These are phyloP conservation scores for Fistulifera solaris DNA, from an alignment of 108 stramenopile species.

Conservation along the genomic window DNA sequence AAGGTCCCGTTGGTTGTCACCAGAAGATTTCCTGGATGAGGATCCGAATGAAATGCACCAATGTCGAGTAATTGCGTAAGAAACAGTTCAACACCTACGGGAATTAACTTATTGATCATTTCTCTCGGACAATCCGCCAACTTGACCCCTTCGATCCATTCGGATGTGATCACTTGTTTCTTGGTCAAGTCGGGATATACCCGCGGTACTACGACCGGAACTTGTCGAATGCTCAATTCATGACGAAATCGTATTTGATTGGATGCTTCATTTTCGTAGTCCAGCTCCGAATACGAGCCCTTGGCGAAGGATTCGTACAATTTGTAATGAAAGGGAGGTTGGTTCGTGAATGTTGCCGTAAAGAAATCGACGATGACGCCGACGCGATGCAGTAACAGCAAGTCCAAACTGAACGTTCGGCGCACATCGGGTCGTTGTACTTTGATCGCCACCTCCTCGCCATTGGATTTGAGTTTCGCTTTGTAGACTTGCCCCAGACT, in stretches of 20 bases:
- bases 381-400: conserved; percentile 53
- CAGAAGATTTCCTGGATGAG: conserved; percentile 63
- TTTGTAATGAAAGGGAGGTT: conserved; percentile 34
- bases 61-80: conserved; percentile 79
- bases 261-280: conserved; percentile 87
- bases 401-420: conserved; percentile 63
- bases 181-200: conserved; percentile 78
- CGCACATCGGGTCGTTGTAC: conserved; percentile 81
- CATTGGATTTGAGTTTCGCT: conserved; percentile 20
- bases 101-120: conserved; percentile 60
- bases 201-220: conserved; percentile 43
- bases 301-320: conserved; percentile 35
- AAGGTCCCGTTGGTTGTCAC: conserved; percentile 47
- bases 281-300: conserved; percentile 83
- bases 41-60: conserved; percentile 79
- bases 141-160: conserved; percentile 86
- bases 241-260: conserved; percentile 78
- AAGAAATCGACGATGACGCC: conserved; percentile 49
- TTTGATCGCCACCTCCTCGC: conserved; percentile 69
- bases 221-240: conserved; percentile 34
- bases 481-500: conserved; percentile 78
- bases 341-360: conserved; percentile 51
- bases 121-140: conserved; percentile 44
- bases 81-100: conserved; percentile 81
- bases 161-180: conserved; percentile 80